These are phyloP conservation scores for Magnaporthiopsis incrustans DNA, from an alignment of 2,329 filamentous ascomycete species.

Conservation along the genomic window DNA sequence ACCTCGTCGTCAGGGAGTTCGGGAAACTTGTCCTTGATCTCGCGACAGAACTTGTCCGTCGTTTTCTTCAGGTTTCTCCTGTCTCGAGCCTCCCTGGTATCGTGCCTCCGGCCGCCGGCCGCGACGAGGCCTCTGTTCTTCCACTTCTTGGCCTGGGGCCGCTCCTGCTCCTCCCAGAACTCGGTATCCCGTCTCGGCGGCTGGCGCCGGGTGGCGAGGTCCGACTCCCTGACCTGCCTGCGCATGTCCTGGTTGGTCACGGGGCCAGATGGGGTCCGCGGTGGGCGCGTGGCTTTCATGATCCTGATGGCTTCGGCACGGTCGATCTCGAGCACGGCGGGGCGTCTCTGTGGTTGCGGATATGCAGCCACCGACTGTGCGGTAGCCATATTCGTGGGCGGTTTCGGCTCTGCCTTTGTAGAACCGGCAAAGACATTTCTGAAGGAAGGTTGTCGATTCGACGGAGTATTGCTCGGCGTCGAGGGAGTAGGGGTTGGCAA, in stretches of 20 bases:
- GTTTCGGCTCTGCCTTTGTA: background rate
- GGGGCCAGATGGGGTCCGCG: background rate
- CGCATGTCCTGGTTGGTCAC: background rate
- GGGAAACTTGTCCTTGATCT: background rate
- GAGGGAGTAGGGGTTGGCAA: background rate
- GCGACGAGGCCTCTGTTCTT: background rate
- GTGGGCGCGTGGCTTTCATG: background rate
- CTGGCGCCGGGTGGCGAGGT: background rate
- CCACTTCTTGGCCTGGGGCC: background rate
- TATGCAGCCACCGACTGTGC: background rate
- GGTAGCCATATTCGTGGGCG: background rate
- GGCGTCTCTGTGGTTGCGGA: background rate
- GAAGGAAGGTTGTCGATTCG: background rate
- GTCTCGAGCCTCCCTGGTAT: background rate
- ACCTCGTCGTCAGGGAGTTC: background rate
- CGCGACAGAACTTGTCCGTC: background rate
- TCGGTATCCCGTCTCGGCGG: background rate
- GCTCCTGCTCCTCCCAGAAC: background rate
- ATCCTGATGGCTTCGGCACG: background rate
- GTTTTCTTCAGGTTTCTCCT: background rate
- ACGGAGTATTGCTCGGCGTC: background rate
- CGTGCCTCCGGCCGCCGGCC: no score
- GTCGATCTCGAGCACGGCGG: background rate
- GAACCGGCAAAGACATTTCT: background rate
- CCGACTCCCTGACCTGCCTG: background rate